Evolutionary conservation across 176 grass and related monocot genomes (phyloP), one percentile per base, ranked within the genome.

Genomic region (Pharus latifolius): DNA sequence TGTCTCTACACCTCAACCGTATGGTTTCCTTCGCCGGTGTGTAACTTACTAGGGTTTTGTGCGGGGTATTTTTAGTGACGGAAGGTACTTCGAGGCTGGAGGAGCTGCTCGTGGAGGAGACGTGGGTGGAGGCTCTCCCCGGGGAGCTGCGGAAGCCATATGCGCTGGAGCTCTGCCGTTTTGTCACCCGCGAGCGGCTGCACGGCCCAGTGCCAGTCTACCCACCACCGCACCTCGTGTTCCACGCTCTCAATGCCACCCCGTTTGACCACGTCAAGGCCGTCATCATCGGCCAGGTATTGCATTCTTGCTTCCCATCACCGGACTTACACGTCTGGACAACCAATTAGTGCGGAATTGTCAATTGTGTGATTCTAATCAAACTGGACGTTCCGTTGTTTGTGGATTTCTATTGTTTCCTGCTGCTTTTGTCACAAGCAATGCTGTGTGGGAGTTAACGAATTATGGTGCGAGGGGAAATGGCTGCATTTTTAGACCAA

Each of bases 251-350:
- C 24, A 84, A 98, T 40, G 61, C 84, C 15, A 93, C 90, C 7
- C 95, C 95, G 9, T 93, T 93, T 67, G 57, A 98, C 63, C 49
- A 73, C 30, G 81, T 98, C 56, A 98, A 93, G 73, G 94, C 87
- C 1, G 89, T 98, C 59, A 93, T 98, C 71, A 93, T 98, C 51
- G 94, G 94, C 28, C 94, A 98, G 87, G 95, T 98, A 85, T 27
- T 20, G 1, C 61, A 18, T 31, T 24, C 11, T 49, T 50, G 25
- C 49, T 72, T 10, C 35, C 15, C 17, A 51, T 33, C 18, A 8
- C n/a, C n/a, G n/a, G n/a, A n/a, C n/a, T n/a, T n/a, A n/a, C n/a
- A n/a, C n/a, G n/a, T n/a, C n/a, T n/a, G n/a, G n/a, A n/a, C n/a
- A n/a, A n/a, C n/a, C n/a, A n/a, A n/a, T n/a, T n/a, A n/a, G n/a